Conservation (phyloP, 306 rosid genomes). For the Cucurbita ficifolia region DNA sequence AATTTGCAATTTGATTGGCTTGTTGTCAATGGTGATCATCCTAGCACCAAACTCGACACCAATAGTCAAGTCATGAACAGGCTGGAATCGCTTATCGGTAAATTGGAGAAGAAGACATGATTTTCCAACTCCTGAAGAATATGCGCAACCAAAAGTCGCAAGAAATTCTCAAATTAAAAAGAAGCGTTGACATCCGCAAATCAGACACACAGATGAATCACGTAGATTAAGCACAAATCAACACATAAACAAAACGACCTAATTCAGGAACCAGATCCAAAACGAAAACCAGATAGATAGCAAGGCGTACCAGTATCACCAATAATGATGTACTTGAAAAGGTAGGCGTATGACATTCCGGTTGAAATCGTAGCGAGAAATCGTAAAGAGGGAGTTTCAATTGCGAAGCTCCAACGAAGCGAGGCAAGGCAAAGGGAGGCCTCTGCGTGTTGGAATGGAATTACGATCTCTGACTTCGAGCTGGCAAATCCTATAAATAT, state of each 20-base stretch:
- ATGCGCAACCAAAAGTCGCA: background rate
- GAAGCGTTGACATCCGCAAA: background rate
- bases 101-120: slow-evolving; percentile 95
- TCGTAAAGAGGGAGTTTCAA: background rate
- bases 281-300: background rate
- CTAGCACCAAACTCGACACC: slow-evolving; percentile 98
- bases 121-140: slow-evolving; percentile 71
- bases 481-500: background rate
- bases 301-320: slow-evolving; percentile 70
- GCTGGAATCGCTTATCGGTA: slow-evolving; percentile 95
- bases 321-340: slow-evolving; percentile 96
- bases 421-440: background rate
- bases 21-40: slow-evolving; percentile 87
- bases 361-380: background rate
- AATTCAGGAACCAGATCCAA: background rate
- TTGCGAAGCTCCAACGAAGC: background rate
- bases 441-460: background rate
- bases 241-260: background rate
- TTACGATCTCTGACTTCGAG: background rate
- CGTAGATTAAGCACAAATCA: background rate
- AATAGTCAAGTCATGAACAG: slow-evolving; percentile 87
- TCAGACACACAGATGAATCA: background rate
- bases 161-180: background rate
- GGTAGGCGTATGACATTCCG: slow-evolving; percentile 81
- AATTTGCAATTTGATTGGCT: slow-evolving; percentile 90